Evolutionary conservation across 441 rosid genomes (phyloP).

Genomic region (Melianthus villosus): DNA sequence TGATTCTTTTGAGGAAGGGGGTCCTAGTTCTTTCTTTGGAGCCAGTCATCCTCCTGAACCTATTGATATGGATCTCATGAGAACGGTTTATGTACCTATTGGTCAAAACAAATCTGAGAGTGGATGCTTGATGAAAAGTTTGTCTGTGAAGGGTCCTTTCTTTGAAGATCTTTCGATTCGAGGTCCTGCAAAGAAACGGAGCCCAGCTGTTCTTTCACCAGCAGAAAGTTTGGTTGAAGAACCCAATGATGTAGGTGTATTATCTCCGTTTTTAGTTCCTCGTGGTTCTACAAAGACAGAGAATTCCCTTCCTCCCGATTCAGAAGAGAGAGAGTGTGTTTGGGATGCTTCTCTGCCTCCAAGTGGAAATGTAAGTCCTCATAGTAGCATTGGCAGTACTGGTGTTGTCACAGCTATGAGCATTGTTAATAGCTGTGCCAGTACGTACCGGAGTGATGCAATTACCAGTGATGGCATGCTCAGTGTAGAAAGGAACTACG

Average conservation of each 20-base stretch:
- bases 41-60: conserved; percentile 94
- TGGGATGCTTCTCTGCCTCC: conserved; percentile 95
- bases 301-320: conserved; percentile 36
- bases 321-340: conserved; percentile 75
- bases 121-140: conserved; percentile 44
- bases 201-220: conserved; percentile 34
- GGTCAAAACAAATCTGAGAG: conserved; percentile 45
- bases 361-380: conserved; percentile 80
- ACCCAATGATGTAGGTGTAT: conserved; percentile 22
- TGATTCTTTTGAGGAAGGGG: conserved; percentile 55
- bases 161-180: conserved; percentile 61
- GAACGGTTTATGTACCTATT: conserved; percentile 47
- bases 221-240: conserved; percentile 58
- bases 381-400: conserved; percentile 57
- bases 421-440: conserved; percentile 57
- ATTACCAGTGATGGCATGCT: conserved; percentile 63
- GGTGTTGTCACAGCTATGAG: conserved; percentile 72
- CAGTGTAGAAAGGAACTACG: conserved; percentile 52
- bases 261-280: conserved; percentile 34
- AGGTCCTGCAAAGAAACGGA: conserved; percentile 44
- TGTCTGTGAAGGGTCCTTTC: conserved; percentile 58
- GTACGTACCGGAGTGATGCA: conserved; percentile 50
- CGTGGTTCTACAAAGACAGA: conserved; percentile 52
- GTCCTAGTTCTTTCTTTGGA: conserved; percentile 59
- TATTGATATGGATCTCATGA: conserved; percentile 61